These are phyloP conservation scores for Candida multigemmis DNA, from an alignment of 805 yeast genomes.

Conservation along the genomic window DNA sequence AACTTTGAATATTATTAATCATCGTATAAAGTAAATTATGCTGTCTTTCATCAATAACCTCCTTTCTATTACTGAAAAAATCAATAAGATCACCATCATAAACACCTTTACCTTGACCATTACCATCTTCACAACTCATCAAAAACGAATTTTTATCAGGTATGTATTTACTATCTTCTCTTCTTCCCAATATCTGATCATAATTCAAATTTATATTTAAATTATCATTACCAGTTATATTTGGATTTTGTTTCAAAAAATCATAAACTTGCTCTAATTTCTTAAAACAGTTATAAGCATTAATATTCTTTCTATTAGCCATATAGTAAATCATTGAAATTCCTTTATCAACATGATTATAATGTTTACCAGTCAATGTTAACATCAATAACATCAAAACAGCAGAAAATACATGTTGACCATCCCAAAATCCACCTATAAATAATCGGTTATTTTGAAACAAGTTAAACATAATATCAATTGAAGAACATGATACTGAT, in stretches of 20 bases:
- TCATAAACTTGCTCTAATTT: conserved; percentile 18
- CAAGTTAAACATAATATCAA: conserved; percentile 19
- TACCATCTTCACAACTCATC: too few species aligned
- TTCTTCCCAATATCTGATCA: too few species aligned
- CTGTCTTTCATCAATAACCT: too few species aligned
- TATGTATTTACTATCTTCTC: too few species aligned
- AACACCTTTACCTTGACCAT: too few species aligned
- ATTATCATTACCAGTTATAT: too few species aligned
- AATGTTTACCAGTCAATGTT: conserved; percentile 6
- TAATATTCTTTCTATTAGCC: conserved; percentile 25
- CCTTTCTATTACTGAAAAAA: too few species aligned
- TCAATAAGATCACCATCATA: too few species aligned
- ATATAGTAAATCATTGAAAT: conserved; percentile 22
- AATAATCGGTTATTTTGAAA: conserved; percentile 19
- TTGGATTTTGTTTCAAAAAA: conserved; percentile 13
- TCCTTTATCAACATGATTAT: conserved; percentile 12
- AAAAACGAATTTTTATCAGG: too few species aligned
- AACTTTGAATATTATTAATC: conserved; percentile 16
- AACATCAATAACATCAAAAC: conserved; percentile 19
- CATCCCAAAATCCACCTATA: conserved; percentile 30
- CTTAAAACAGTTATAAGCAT: conserved; percentile 20
- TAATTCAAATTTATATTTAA: too few species aligned
- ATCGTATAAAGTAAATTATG: conserved; percentile 11
- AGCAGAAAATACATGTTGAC: conserved; percentile 27
- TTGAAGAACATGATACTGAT: conserved; percentile 17